Evolutionary conservation across 305 asterid species (phyloP).

Genomic region (Fraxinus ornus): DNA sequence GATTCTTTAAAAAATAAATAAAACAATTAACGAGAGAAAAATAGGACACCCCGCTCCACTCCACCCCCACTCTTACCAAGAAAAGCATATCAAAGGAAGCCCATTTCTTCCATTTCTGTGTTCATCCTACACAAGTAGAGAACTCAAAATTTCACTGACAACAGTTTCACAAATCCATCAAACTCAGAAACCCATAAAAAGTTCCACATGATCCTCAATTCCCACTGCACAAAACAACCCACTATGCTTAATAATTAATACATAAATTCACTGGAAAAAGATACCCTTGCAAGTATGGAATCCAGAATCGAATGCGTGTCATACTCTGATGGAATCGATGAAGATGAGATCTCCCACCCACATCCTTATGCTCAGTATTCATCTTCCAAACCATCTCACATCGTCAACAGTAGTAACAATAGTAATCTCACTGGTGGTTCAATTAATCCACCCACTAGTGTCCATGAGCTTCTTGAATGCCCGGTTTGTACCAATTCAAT

Average conservation of each 20-base stretch:
- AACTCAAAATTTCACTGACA: slow-evolving; percentile 15
- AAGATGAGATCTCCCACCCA: slow-evolving; percentile 66
- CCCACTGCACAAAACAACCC: slow-evolving; percentile 22
- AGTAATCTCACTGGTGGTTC: slow-evolving; percentile 35
- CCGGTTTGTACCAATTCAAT: slow-evolving; percentile 86
- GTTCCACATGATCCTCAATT: not conserved
- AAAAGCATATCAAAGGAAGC: not conserved
- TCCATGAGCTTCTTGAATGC: slow-evolving; percentile 87
- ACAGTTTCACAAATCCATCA: not conserved
- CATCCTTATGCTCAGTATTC: slow-evolving; percentile 57
- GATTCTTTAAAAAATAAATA: not conserved
- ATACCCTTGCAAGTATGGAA: slow-evolving; percentile 45
- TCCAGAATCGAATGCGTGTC: slow-evolving; percentile 76
- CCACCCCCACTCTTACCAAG: slow-evolving; percentile 13
- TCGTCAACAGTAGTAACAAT: slow-evolving; percentile 27
- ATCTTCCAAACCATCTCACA: slow-evolving; percentile 49
- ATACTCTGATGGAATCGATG: slow-evolving; percentile 62
- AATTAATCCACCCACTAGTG: slow-evolving; percentile 66
- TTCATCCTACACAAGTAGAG: slow-evolving; percentile 13
- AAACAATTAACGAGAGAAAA: not conserved
- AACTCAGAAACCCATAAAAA: slow-evolving; percentile 19
- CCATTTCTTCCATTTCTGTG: not conserved
- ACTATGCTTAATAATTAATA: slow-evolving; percentile 28
- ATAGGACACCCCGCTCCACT: not conserved
- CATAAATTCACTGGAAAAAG: not conserved